Evolutionary conservation across 176 grass and related monocot genomes (phyloP).

Genomic region (Triticum dicoccoides): DNA sequence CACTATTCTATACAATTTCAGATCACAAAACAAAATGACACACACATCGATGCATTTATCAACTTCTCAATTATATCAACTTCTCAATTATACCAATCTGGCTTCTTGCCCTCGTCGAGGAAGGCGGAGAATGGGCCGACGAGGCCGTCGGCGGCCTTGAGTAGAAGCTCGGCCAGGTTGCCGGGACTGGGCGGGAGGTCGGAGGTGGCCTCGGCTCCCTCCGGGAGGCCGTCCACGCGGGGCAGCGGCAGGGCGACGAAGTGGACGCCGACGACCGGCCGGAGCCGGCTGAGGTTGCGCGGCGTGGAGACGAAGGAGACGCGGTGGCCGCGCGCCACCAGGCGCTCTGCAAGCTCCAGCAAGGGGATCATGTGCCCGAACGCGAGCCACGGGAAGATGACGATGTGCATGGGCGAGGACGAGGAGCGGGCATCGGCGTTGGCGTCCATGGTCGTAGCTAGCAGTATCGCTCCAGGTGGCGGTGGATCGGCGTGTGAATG

Average conservation of each 20-base stretch:
- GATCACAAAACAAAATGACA: too few species aligned
- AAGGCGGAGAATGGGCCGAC: not conserved
- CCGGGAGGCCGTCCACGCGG: not conserved
- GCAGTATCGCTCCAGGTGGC: too few species aligned
- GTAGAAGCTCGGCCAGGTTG: not conserved
- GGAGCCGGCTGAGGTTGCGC: not conserved
- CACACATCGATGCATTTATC: too few species aligned
- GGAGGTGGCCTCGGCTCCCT: not conserved
- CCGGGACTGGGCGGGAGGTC: not conserved
- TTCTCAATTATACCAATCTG: not conserved
- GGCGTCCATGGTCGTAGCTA: too few species aligned
- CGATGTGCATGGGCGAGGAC: too few species aligned
- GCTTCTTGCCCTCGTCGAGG: not conserved
- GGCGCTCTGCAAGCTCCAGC: not conserved
- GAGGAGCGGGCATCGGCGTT: too few species aligned
- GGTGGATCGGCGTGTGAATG: too few species aligned
- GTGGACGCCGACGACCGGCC: not conserved
- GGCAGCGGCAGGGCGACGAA: not conserved
- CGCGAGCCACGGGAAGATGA: too few species aligned
- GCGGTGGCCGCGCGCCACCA: not conserved
- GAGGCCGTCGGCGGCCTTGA: not conserved
- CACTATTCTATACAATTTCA: too few species aligned
- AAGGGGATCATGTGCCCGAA: too few species aligned
- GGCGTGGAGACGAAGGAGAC: not conserved
- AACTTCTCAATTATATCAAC: too few species aligned